Conservation (phyloP, 1,284 basidiomycete species). For the Boletellus dicymbophilus region DNA sequence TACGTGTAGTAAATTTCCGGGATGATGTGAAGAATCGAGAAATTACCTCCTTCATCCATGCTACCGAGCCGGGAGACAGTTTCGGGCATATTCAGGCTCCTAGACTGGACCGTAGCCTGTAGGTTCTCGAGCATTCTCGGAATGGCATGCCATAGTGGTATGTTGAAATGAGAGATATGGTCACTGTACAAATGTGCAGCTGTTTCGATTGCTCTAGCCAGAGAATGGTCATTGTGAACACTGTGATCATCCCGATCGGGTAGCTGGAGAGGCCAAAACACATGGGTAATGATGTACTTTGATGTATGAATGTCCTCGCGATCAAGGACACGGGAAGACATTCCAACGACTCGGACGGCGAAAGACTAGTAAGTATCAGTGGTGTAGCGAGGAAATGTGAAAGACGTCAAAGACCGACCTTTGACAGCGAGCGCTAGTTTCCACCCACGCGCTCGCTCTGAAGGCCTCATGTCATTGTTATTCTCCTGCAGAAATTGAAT, state of each 20-base stretch:
- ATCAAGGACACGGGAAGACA: not conserved
- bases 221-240: conserved; percentile 5
- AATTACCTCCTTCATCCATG: conserved; percentile 20
- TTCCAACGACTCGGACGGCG: not conserved
- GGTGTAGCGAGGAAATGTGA: too few species aligned
- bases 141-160: conserved; percentile 6
- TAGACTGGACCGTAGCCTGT: not conserved
- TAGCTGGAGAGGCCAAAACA: conserved; percentile 23
- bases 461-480: too few species aligned
- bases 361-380: too few species aligned
- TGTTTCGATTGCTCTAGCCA: conserved; percentile 3
- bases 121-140: conserved; percentile 12
- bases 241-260: conserved; percentile 16
- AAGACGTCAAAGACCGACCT: too few species aligned
- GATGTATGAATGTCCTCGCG: not conserved
- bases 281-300: conserved; percentile 18
- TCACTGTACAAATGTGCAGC: conserved; percentile 3
- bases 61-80: conserved; percentile 4
- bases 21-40: not conserved
- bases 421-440: too few species aligned
- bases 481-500: too few species aligned
- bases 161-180: not conserved
- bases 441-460: too few species aligned
- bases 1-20: not conserved
- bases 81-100: not conserved